Evolutionary conservation across 768 basidiomycete genomes (phyloP).

Genomic region (Strobilomyces dryophilus): DNA sequence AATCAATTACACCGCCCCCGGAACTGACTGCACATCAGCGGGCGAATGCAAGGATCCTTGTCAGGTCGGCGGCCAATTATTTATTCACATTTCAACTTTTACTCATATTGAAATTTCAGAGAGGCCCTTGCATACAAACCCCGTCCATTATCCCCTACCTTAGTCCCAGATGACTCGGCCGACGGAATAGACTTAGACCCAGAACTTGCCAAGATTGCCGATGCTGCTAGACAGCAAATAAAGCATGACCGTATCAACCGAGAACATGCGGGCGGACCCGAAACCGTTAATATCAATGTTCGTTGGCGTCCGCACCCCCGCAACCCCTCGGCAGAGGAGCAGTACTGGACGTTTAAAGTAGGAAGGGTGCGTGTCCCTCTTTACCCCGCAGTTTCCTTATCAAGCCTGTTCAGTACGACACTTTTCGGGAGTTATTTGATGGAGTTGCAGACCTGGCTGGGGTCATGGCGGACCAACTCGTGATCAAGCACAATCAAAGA

Average conservation of each 20-base stretch:
- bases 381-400: background rate
- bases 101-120: conserved; percentile 30
- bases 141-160: conserved; percentile 47
- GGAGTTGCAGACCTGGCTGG: conserved; percentile 58
- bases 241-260: conserved; percentile 20
- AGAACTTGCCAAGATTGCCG: conserved; percentile 57
- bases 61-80: conserved; percentile 44
- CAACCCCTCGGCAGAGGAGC: conserved; percentile 35
- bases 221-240: conserved; percentile 32
- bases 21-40: conserved; percentile 50
- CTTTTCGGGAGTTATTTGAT: conserved; percentile 62
- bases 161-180: conserved; percentile 39
- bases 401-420: conserved; percentile 47
- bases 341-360: conserved; percentile 51
- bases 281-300: conserved; percentile 49
- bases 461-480: conserved; percentile 47
- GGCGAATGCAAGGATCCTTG: conserved; percentile 52
- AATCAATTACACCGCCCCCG: conserved; percentile 77
- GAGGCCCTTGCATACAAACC: conserved; percentile 40
- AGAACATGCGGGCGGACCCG: conserved; percentile 30
- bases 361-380: conserved; percentile 45
- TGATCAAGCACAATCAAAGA: conserved; percentile 57
- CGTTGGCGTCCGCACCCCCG: conserved; percentile 66
- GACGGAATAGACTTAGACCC: conserved; percentile 54
- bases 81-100: background rate